Percentiles rank a stretch among this genome's conserved stretches.
Conservation (phyloP, 176 grass and related monocot species). For the Microstegium vimineum region DNA sequence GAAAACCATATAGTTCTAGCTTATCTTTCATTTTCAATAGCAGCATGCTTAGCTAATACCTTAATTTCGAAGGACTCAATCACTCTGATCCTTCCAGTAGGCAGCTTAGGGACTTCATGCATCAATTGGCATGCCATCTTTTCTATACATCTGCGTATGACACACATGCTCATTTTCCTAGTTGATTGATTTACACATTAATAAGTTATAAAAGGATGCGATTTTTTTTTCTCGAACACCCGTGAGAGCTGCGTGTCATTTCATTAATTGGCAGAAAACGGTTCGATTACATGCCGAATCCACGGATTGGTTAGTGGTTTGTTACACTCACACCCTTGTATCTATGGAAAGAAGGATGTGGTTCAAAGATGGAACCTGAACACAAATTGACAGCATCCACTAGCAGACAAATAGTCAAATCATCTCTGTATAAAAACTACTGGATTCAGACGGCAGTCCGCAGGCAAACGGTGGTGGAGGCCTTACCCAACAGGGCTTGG, state of each 20-base stretch:
- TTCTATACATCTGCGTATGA: neutral
- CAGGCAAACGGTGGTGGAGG: no score
- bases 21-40: neutral
- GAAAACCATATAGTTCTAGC: neutral
- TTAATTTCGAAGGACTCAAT: neutral
- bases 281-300: neutral
- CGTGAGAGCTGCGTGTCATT: neutral
- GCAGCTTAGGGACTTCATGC: neutral
- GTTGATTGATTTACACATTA: neutral
- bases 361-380: neutral
- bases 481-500: no score
- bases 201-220: neutral
- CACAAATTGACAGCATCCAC: conserved; percentile 7
- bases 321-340: neutral
- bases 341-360: neutral
- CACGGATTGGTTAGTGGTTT: neutral
- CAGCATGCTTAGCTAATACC: neutral
- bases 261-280: neutral
- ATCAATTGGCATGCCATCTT: neutral
- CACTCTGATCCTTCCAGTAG: neutral
- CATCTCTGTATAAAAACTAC: neutral
- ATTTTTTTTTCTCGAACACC: neutral
- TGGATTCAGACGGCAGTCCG: no score
- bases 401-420: neutral
- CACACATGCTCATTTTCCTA: neutral